phyloP scores from a whole-genome alignment of 129 eudicot genomes.

The Flaveria brownii region DNA sequence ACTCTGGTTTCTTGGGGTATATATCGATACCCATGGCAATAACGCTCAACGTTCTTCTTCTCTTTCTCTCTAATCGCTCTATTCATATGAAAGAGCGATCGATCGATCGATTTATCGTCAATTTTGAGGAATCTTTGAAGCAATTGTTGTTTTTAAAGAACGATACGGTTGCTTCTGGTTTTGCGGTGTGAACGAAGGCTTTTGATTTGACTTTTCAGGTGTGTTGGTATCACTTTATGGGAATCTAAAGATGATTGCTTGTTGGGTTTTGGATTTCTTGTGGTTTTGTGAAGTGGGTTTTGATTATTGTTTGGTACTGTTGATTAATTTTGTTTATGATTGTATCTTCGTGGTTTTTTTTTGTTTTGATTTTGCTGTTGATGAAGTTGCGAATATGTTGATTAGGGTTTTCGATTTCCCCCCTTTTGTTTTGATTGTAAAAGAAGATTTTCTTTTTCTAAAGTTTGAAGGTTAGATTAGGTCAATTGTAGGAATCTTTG shows the following conservation, averaged over 20 bases:
- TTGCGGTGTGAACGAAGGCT: constrained; percentile 13
- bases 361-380: no score
- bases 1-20: constrained; percentile 26
- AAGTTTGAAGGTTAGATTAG: constrained; percentile 5
- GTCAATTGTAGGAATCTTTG: constrained; percentile 26
- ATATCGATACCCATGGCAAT: not conserved
- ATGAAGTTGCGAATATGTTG: no score
- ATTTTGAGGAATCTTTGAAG: constrained; percentile 9
- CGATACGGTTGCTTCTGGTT: constrained; percentile 9
- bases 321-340: no score
- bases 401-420: constrained; percentile 1
- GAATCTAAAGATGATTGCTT: not conserved
- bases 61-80: constrained; percentile 26
- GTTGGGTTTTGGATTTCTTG: not conserved
- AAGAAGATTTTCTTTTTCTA: not conserved
- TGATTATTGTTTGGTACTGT: constrained; percentile 3
- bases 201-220: constrained; percentile 27
- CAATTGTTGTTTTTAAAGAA: constrained; percentile 3
- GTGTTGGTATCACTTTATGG: not conserved
- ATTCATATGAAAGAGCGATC: constrained; percentile 14
- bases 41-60: constrained; percentile 22
- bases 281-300: constrained; percentile 14
- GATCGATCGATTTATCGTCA: constrained; percentile 2
- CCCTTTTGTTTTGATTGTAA: not conserved
- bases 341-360: no score